phyloP scores from a whole-genome alignment of 2,329 filamentous ascomycete species.

The Apiospora aurea region DNA sequence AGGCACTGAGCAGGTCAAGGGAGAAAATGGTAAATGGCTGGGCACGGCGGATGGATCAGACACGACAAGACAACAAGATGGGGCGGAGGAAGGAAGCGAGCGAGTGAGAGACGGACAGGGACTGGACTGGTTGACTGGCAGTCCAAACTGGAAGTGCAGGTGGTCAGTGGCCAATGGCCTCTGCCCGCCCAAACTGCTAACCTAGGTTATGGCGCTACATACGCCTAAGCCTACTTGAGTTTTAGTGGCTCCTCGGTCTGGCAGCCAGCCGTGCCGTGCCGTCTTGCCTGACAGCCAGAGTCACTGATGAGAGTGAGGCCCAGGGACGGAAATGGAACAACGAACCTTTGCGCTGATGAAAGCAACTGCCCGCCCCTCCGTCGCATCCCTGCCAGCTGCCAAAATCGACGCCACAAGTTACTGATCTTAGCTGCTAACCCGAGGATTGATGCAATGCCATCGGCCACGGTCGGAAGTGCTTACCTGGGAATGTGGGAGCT shows the following conservation, averaged over 20 bases:
- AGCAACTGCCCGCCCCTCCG: background rate
- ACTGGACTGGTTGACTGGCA: too few relatives aligned
- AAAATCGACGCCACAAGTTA: background rate
- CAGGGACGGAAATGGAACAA: background rate
- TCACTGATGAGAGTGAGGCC: too few relatives aligned
- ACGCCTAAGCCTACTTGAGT: background rate
- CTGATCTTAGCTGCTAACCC: background rate
- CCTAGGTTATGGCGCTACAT: background rate
- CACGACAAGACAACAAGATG: background rate
- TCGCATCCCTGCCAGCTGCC: background rate
- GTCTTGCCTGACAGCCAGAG: background rate
- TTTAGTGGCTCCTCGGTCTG: background rate
- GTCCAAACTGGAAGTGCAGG: background rate
- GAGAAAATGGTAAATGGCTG: conserved; percentile 13
- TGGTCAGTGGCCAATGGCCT: background rate
- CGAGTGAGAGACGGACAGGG: background rate
- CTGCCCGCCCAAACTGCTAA: background rate
- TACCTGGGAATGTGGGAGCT: background rate
- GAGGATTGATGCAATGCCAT: background rate
- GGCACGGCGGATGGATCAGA: conserved; percentile 3
- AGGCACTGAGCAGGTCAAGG: background rate
- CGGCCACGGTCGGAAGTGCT: background rate
- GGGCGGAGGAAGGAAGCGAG: background rate
- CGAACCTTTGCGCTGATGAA: too few relatives aligned
- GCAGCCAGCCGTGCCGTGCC: conserved; percentile 2